Evolutionary conservation across 2,329 filamentous ascomycete genomes (phyloP), one percentile per base, ranked within the genome.

Genomic region (Scorias spongiosa): DNA sequence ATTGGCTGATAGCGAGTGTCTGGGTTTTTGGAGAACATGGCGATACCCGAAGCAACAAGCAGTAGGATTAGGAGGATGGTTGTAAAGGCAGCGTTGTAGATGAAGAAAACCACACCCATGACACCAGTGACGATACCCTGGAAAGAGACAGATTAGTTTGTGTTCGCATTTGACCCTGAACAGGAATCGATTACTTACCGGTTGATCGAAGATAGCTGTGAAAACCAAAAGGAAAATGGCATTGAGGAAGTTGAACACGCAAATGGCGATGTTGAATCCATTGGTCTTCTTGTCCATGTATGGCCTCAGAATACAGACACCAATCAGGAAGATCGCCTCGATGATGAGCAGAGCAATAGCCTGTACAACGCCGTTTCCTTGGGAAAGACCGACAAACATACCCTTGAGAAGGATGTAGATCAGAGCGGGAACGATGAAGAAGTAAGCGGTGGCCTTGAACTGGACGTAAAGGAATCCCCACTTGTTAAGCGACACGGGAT

Each of bases 201-300:
- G 88, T 53, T 87, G 81, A 51, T 81, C 79, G 65, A 95, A 95
- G 40, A 94, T 76, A 48, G 82, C 75, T 18, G 85, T 85, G 68
- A 94, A 94, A 55, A 95, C 76, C 44, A 96, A 71, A 29, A 95
- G 69, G 69, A 93, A 93, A 61, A 95, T 80, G 44, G 81, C 75
- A 65, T 91, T 93, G 57, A 95, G 63, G 63, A 95, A 93, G 70
- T 94, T 95, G 64, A 94, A 72, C 39, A 78, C 81, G 49, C 79
- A 82, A 56, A 95, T 95, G 48, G 86, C 76, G 57, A 96, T 94
- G 67, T 95, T 95, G 74, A 94, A 93, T 40, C 81, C 80, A 64
- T 95, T 96, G 48, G 86, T 94, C 68, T 88, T 89, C 77, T 94
- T 94, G 72, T 95, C 89, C 89, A 96, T 96, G 82, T 86, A 96